Base-by-base conservation (phyloP, 2,329 filamentous ascomycete genomes). In the Epichloe amarillans region DNA sequence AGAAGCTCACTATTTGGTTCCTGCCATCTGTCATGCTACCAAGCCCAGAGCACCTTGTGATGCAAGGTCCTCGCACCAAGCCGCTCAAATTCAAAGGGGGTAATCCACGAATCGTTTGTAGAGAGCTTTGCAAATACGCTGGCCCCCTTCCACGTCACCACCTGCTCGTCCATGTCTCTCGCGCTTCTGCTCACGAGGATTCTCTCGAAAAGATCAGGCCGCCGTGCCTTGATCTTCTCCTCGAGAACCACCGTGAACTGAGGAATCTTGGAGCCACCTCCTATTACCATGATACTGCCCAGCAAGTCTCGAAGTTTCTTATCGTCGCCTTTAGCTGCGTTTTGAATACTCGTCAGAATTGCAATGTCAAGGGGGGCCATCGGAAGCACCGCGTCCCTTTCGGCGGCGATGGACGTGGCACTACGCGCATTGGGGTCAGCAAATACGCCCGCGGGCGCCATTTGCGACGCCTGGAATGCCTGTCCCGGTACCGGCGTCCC, bases 121-220 rank as follows among this genome's bases (percentile, higher is more conserved):
- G 83, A 79, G 58, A 97, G 71, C 70, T 95, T 89, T 3, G 88
- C 90, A 72, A 96, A 98, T 15, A 98, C 90, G 64, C 89, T 95
- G 0, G 88, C 93, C 4, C 93, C 93, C 75, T 98, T 98, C 93
- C 93, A 98, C 8, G 84, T 83, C 49, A 97, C 86, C n/a, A 97
- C 90, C 68, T 96, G 89, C 53, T 93, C 88, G 68, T 98, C 93
- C 72, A 98, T 84, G 60, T 98, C 93, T 60, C 91, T 76, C 0
- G 93, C 93, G 75, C 75, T 93, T 54, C 76, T 72, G 54, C 79
- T 81, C 49, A 83, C 80, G 23, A 82, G 67, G 54, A 83, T 80
- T 53, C 74, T 72, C 35, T 83, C 81, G 19, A 68, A 67, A 43
- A 84, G 66, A 56, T 83, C 80, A 4, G 79, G 79, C 42, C 79